Percentiles rank a stretch among this genome's conserved stretches.
Conservation (phyloP, 768 basidiomycete species). For the Lactarius hengduanensis region DNA sequence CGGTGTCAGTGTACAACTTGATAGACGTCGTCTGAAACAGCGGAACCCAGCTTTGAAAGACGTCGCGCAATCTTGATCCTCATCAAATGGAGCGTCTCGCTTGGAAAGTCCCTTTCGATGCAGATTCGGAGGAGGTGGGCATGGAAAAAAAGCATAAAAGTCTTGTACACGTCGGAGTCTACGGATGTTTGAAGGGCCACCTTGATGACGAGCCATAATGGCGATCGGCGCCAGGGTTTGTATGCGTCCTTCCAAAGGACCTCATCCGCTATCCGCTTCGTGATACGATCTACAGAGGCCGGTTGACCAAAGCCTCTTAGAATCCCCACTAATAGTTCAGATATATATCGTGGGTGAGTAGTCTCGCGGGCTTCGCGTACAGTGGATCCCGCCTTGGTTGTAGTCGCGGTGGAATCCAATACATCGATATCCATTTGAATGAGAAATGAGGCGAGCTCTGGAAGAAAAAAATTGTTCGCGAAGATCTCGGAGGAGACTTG, state of each 20-base stretch:
- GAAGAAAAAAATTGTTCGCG: background rate
- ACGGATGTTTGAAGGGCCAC: background rate
- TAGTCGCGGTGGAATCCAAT: background rate
- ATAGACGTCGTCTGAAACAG: background rate
- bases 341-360: constrained; percentile 1
- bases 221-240: background rate
- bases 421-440: background rate
- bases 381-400: background rate
- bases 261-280: background rate
- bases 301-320: background rate
- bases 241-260: background rate
- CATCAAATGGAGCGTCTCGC: background rate
- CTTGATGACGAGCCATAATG: background rate
- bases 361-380: background rate
- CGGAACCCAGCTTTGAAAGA: background rate
- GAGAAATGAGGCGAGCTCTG: background rate
- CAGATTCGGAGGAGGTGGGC: background rate
- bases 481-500: constrained; percentile 31
- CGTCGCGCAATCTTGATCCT: background rate
- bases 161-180: background rate
- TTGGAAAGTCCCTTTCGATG: background rate
- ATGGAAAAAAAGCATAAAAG: background rate
- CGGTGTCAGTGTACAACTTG: background rate
- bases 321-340: background rate
- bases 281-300: background rate